Evolutionary conservation across 441 rosid genomes (phyloP), one percentile per base, ranked within the genome.

Genomic region (Oxalis stricta): DNA sequence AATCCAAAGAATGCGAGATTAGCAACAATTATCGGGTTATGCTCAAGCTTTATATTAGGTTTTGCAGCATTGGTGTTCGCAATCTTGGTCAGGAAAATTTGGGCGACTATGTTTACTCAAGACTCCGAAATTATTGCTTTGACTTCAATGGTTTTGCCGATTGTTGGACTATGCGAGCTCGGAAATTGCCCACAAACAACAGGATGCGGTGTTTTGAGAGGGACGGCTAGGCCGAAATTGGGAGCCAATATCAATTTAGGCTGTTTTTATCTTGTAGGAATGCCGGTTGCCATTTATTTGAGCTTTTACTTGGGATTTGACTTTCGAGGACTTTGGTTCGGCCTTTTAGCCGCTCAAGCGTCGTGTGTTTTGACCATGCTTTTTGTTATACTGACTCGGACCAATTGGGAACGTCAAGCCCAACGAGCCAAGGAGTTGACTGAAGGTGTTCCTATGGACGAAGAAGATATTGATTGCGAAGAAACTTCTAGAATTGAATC

Each of bases 151-250:
- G 76, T 75, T 42, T 59, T 87, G 65, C 94, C 92, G 7, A 76
- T 87, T 47, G 65, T 81, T 9, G 96, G 96, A 14, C 66, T 84
- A 0, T 87, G 96, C 51, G 96, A 87, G 67, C 68, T 87, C 4
- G 96, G 96, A 15, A 87, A 84, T 51, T 87, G 94, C 60, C 92
- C 96, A 2, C 96, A 87, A 57, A 87, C 96, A 3, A 76, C 92
- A 7, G 68, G 75, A 7, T 87, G 96, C 17, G 96, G 96, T 6
- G 96, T 78, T 2, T 45, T 87, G 38, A 68, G 96, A 46, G 96
- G 96, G 29, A 67, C 78, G 5, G 96, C 94, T 0, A 68, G 89
- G 52, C 94, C 96, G 14, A 83, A 73, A 36, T 8, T 76, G 29
- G 96, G 93, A 18, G 96, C 96, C 4, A 69, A 80, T 58, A 68